phyloP scores from a whole-genome alignment of 139 green algal genomes.

The Asterochloris erici region DNA sequence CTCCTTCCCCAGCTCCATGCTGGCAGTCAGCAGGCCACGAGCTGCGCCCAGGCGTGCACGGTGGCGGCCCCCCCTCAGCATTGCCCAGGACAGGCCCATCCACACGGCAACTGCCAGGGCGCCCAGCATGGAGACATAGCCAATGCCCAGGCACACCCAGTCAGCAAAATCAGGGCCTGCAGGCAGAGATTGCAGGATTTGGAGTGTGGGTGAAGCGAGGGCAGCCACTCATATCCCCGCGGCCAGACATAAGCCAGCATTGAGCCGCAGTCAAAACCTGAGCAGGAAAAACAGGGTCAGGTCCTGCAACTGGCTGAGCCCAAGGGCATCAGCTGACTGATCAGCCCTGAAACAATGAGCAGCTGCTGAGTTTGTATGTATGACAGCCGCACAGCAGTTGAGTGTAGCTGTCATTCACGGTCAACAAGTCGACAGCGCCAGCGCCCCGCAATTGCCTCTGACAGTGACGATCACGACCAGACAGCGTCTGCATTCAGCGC shows the following conservation, averaged over 20 bases:
- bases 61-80: not conserved
- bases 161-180: constrained; percentile 9
- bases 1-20: not conserved
- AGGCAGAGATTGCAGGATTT: not conserved
- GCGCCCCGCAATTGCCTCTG: too few relatives aligned
- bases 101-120: not conserved
- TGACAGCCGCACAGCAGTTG: not conserved
- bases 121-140: constrained; percentile 1
- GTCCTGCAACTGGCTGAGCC: not conserved
- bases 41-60: not conserved
- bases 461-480: too few relatives aligned
- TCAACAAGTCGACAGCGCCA: not conserved
- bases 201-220: not conserved
- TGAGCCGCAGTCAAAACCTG: not conserved
- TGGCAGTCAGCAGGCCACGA: not conserved
- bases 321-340: not conserved
- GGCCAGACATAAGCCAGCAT: not conserved
- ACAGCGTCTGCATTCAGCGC: too few relatives aligned
- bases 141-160: constrained; percentile 12
- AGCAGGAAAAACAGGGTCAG: not conserved
- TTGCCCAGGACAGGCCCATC: not conserved
- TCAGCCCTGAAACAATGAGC: not conserved
- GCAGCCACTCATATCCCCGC: not conserved
- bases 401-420: not conserved
- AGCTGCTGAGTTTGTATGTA: not conserved